These are phyloP conservation scores for Cladosporium phlei DNA, from an alignment of 2,329 filamentous ascomycete genomes.

Conservation along the genomic window DNA sequence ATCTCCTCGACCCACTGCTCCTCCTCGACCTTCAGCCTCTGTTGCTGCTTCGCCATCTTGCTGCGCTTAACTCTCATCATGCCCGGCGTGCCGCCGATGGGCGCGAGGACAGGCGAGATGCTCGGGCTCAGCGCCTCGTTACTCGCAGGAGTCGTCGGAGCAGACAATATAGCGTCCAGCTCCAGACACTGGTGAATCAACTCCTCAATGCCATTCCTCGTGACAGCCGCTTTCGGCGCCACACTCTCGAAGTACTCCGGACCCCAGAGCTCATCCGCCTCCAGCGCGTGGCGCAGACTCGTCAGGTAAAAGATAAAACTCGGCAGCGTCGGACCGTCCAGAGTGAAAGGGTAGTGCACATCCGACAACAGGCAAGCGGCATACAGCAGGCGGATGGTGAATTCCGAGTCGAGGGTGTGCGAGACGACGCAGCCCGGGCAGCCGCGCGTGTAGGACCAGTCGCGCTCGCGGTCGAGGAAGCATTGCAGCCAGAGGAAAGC, in stretches of 20 bases:
- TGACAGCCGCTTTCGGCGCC: conserved; percentile 39
- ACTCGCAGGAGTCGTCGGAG: conserved; percentile 20
- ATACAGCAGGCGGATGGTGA: conserved; percentile 43
- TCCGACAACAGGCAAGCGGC: conserved; percentile 45
- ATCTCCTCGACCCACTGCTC: conserved; percentile 39
- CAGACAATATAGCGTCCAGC: conserved; percentile 31
- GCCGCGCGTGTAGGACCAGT: conserved; percentile 54
- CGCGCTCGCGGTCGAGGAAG: conserved; percentile 52
- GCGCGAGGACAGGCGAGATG: conserved; percentile 21
- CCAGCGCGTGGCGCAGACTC: conserved; percentile 37
- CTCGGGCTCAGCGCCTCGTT: conserved; percentile 1
- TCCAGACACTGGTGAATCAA: conserved; percentile 45
- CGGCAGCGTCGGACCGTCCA: conserved; percentile 32
- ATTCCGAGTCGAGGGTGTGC: conserved; percentile 43
- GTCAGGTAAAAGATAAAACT: conserved; percentile 40
- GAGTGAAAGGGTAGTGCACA: conserved; percentile 33
- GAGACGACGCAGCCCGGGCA: conserved; percentile 50
- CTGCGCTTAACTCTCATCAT: conserved; percentile 37
- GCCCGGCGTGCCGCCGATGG: conserved; percentile 26
- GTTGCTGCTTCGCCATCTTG: conserved; percentile 44
- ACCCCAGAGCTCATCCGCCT: conserved; percentile 42
- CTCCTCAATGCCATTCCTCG: conserved; percentile 41
- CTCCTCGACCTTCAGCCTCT: conserved; percentile 41
- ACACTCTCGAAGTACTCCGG: conserved; percentile 41
- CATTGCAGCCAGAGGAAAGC: conserved; percentile 58